These are phyloP conservation scores for Pugionium dolabratum DNA, from an alignment of 345 rosid species.

Conservation along the genomic window DNA sequence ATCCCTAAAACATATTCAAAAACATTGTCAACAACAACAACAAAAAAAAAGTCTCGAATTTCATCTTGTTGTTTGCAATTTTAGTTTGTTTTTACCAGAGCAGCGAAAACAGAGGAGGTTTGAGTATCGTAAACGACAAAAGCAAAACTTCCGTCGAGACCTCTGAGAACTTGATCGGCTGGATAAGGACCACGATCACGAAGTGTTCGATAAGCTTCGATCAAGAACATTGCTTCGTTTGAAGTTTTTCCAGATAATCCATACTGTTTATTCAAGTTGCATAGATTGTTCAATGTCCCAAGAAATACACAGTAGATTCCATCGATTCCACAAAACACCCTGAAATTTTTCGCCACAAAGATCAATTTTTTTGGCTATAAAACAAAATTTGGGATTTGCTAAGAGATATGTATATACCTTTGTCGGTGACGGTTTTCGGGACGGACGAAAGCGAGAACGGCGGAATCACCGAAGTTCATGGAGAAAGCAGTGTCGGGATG, in stretches of 20 bases:
- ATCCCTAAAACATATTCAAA: constrained; percentile 49
- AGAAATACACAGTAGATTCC: constrained; percentile 76
- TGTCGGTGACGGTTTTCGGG: constrained; percentile 39
- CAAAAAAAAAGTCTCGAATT: neutral
- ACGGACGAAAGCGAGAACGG: constrained; percentile 62
- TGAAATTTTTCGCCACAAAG: constrained; percentile 31
- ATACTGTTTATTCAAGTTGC: constrained; percentile 62
- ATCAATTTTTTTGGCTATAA: neutral
- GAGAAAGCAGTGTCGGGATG: constrained; percentile 60
- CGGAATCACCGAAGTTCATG: constrained; percentile 66
- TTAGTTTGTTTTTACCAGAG: constrained; percentile 48
- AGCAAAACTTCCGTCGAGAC: constrained; percentile 80
- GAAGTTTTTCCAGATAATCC: constrained; percentile 65
- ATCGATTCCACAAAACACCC: constrained; percentile 75
- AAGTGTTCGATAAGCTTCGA: constrained; percentile 79
- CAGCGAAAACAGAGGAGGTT: constrained; percentile 66
- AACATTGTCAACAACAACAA: neutral
- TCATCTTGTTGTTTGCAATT: neutral
- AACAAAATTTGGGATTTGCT: neutral
- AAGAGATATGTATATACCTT: constrained; percentile 25
- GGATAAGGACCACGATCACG: constrained; percentile 96
- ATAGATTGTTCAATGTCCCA: constrained; percentile 71
- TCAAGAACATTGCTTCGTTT: constrained; percentile 78
- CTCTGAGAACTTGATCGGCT: constrained; percentile 84
- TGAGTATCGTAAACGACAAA: constrained; percentile 83